Base-by-base conservation (phyloP, 2,329 filamentous ascomycete genomes). In the Didymella pinodella region DNA sequence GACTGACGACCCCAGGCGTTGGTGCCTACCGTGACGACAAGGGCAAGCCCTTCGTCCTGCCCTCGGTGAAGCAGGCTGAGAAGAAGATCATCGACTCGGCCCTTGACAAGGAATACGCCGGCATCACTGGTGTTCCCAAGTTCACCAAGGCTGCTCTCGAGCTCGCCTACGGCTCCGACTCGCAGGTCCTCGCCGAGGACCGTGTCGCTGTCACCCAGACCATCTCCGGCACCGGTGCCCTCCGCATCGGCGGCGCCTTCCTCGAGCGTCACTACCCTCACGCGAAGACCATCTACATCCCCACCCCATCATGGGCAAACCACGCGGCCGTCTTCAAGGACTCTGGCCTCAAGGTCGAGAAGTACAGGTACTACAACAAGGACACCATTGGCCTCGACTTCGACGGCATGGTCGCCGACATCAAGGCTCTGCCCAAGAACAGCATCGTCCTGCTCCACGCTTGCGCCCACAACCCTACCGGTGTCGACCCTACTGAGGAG, bases 351-450 rank as follows among this genome's bases (percentile, higher is more conserved):
- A 86, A 91, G 81, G 93, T 98, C 63, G 88, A 93, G 82, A 92
- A 93, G 83, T 99, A 99, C 86, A 87, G 92, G 73, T 99, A 99
- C 88, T 99, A 98, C 85, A 92, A 98, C 88, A 96, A 96, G 86
- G 89, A 97, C 78, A 98, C 94, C 75, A 98, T 97, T 77, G 93
- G 93, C 56, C 90, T 99, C 66, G 95, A 99, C 85, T 98, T 97
- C 75, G 92, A 96, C 69, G 95, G 95, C 73, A 87, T 99, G 85
- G 76, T 97, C 60, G 89, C 86, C 73, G 93, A 98, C 79, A 89
- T 99, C 82, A 93, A 96, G 84, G 87, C 85, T 68, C 92, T 94
- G 57, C 93, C 93, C 70, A 87, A 90, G 79, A 89, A 89, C 79
- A 96, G 91, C 82, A 88, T 96, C 71, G 90, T 99, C 82, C 84